These are phyloP conservation scores for Neurospora discreta DNA, from an alignment of 495 filamentous ascomycete genomes.

Conservation along the genomic window DNA sequence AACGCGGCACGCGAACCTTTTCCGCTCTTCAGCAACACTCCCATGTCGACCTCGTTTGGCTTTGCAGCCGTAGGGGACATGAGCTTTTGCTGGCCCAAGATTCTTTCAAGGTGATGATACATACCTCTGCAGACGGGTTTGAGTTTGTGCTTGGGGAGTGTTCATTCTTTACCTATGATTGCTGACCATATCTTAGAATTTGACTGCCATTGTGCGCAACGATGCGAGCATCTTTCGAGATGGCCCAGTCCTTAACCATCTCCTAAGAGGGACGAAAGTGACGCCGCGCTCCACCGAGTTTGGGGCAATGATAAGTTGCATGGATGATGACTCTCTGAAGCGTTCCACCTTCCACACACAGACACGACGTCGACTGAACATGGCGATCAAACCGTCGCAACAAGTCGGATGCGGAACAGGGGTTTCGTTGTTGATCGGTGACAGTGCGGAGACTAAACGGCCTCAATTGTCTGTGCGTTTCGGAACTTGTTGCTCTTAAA, in stretches of 20 bases:
- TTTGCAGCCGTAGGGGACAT: constrained; percentile 8
- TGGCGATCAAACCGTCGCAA: constrained; percentile 12
- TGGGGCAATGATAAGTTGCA: constrained; percentile 14
- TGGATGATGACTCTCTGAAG: constrained; percentile 12
- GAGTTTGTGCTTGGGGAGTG: neutral
- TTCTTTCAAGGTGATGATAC: neutral
- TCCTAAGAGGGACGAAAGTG: neutral
- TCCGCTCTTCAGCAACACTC: constrained; percentile 15
- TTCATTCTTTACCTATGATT: neutral
- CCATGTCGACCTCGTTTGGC: constrained; percentile 14
- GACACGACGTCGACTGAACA: constrained; percentile 15
- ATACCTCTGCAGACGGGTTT: neutral
- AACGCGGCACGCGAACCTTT: constrained; percentile 12
- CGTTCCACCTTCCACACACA: constrained; percentile 9
- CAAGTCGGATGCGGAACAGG: constrained; percentile 10
- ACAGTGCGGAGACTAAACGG: neutral
- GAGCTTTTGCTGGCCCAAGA: neutral
- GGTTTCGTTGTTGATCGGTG: neutral
- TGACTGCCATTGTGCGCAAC: neutral
- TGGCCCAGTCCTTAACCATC: neutral
- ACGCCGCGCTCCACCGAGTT: neutral
- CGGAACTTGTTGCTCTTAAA: constrained; percentile 16
- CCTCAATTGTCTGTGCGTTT: constrained; percentile 18
- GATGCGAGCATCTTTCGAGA: neutral
- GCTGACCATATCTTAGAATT: neutral